Conservation (phyloP, 106 monocot species). For the Dendrobium nobile region DNA sequence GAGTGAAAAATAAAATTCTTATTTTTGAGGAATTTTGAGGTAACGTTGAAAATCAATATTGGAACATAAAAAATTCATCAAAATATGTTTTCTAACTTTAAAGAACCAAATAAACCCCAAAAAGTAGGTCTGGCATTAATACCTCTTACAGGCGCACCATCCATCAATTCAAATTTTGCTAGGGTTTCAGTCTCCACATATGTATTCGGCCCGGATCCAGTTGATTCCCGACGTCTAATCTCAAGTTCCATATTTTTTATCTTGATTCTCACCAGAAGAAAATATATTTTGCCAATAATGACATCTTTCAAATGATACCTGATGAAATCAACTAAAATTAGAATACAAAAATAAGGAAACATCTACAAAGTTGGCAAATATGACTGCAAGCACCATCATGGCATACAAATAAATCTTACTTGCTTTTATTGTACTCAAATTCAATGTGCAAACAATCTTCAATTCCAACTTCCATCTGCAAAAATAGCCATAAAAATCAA, state of each 20-base stretch:
- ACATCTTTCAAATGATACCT: constrained; percentile 84
- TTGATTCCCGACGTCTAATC: constrained; percentile 73
- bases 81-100: background rate
- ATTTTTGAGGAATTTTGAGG: too few species aligned
- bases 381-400: background rate
- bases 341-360: constrained; percentile 1
- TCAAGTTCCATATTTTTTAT: constrained; percentile 91
- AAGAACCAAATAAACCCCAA: background rate
- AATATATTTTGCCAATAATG: constrained; percentile 84
- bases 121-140: background rate
- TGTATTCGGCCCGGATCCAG: constrained; percentile 77
- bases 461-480: constrained; percentile 85
- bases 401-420: constrained; percentile 29
- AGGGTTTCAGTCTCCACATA: constrained; percentile 96
- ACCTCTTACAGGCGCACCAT: constrained; percentile 95
- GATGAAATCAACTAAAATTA: constrained; percentile 15
- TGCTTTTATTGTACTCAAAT: constrained; percentile 86
- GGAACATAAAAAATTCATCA: too few species aligned
- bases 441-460: constrained; percentile 86
- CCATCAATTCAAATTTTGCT: constrained; percentile 92
- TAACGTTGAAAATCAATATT: too few species aligned
- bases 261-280: constrained; percentile 92
- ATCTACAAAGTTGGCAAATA: background rate
- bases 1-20: too few species aligned
- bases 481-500: constrained; percentile 4